phyloP scores from a whole-genome alignment of 148 eudicot species.

The Rhododendron simsii region DNA sequence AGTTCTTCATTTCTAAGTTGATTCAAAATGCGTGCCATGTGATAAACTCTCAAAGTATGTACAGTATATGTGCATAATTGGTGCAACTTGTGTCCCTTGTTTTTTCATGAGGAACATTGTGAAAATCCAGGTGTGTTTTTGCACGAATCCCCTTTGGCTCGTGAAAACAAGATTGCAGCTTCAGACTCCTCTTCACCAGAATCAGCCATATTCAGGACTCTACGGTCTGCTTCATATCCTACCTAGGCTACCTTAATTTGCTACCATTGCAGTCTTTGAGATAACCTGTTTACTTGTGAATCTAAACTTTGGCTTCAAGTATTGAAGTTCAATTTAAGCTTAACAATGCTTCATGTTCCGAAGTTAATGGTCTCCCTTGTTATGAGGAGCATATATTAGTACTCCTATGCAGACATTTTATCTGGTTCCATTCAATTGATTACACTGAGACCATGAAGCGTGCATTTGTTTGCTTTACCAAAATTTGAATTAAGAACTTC shows the following conservation, averaged over 20 bases:
- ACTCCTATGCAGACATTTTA: background rate
- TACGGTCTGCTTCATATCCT: slow-evolving; percentile 50
- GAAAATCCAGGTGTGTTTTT: slow-evolving; percentile 68
- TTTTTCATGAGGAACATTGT: slow-evolving; percentile 11
- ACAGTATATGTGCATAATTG: background rate
- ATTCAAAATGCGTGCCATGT: background rate
- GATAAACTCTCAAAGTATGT: background rate
- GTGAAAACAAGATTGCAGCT: slow-evolving; percentile 99
- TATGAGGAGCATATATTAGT: background rate
- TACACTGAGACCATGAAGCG: background rate
- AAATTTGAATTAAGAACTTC: background rate
- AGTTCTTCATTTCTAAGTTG: background rate
- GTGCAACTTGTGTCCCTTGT: background rate
- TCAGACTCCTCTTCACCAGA: slow-evolving; percentile 85
- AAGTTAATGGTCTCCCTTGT: background rate
- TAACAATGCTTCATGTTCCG: background rate
- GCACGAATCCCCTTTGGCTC: slow-evolving; percentile 97
- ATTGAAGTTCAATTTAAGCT: background rate
- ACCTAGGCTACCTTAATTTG: background rate
- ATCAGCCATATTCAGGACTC: slow-evolving; percentile 78
- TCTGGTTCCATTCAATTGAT: background rate
- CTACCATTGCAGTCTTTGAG: background rate
- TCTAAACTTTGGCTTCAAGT: slow-evolving; percentile 1
- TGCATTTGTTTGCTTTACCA: background rate
- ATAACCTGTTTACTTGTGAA: background rate